Conservation (phyloP, 2,329 filamentous ascomycete species). For the Blastomyces gilchristii region DNA sequence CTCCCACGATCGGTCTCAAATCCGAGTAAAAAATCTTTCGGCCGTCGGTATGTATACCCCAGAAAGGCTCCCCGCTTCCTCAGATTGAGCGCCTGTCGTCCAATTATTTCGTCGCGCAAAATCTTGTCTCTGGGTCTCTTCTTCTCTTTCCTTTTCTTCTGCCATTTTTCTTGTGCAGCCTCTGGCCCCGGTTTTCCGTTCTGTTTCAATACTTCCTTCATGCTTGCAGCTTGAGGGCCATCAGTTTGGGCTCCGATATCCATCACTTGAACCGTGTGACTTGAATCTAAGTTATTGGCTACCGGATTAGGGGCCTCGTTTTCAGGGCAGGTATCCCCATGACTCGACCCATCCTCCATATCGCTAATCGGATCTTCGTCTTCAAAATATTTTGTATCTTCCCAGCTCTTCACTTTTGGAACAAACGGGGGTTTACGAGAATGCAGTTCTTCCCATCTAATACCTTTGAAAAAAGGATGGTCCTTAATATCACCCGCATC, state of each 20-base stretch:
- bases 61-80: constrained; percentile 76
- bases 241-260: constrained; percentile 1
- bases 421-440: constrained; percentile 64
- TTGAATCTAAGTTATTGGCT: constrained; percentile 1
- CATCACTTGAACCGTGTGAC: constrained; percentile 1
- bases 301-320: background rate
- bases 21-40: constrained; percentile 28
- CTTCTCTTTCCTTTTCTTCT: constrained; percentile 51
- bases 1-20: constrained; percentile 28
- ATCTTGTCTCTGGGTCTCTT: constrained; percentile 78
- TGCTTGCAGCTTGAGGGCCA: background rate
- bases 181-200: constrained; percentile 18
- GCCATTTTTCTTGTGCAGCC: constrained; percentile 35
- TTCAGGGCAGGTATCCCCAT: constrained; percentile 6
- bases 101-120: constrained; percentile 60
- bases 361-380: constrained; percentile 59
- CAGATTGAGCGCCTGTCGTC: constrained; percentile 61
- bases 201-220: constrained; percentile 3
- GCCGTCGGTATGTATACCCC: constrained; percentile 70
- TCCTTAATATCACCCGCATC: constrained; percentile 83
- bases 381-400: constrained; percentile 85
- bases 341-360: constrained; percentile 38
- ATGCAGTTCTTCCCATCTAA: constrained; percentile 69
- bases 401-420: constrained; percentile 56
- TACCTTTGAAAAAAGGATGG: constrained; percentile 73